These are phyloP conservation scores for Brassica nigra DNA, from an alignment of 345 rosid species.

Conservation along the genomic window DNA sequence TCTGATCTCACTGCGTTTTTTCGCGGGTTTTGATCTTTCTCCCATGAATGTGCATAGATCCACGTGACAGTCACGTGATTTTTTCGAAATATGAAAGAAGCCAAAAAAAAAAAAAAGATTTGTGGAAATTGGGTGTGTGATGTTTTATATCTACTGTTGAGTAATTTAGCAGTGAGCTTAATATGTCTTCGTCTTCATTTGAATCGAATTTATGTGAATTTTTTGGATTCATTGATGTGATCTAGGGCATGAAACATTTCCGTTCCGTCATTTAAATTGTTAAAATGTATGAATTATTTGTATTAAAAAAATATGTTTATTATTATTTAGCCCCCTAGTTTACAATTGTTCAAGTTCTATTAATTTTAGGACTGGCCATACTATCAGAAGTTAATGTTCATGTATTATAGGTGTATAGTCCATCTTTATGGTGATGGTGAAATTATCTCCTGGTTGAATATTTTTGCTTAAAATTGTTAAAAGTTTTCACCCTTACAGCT, in stretches of 20 bases:
- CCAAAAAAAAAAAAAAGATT: not conserved
- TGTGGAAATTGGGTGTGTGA: not conserved
- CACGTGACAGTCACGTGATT: conserved; percentile 44
- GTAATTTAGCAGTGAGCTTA: not conserved
- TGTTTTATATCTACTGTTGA: not conserved
- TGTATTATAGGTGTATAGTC: not conserved
- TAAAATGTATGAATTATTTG: not conserved
- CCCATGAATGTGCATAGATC: conserved; percentile 20
- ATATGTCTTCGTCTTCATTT: not conserved
- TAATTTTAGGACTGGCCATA: not conserved
- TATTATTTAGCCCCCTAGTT: not conserved
- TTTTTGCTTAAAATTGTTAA: conserved; percentile 1
- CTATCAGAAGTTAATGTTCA: not conserved
- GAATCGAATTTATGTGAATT: not conserved
- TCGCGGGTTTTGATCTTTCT: conserved; percentile 22
- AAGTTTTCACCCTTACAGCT: conserved; percentile 25
- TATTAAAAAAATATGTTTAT: not conserved
- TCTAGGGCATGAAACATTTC: not conserved
- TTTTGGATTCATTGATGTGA: not conserved
- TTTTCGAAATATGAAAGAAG: not conserved
- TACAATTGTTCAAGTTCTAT: not conserved
- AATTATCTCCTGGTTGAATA: conserved; percentile 9
- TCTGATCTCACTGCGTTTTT: conserved; percentile 14
- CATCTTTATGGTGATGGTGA: conserved; percentile 7
- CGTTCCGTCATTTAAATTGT: not conserved